phyloP scores from a whole-genome alignment of 73 alveolate genomes.

The Diophrys sp. region DNA sequence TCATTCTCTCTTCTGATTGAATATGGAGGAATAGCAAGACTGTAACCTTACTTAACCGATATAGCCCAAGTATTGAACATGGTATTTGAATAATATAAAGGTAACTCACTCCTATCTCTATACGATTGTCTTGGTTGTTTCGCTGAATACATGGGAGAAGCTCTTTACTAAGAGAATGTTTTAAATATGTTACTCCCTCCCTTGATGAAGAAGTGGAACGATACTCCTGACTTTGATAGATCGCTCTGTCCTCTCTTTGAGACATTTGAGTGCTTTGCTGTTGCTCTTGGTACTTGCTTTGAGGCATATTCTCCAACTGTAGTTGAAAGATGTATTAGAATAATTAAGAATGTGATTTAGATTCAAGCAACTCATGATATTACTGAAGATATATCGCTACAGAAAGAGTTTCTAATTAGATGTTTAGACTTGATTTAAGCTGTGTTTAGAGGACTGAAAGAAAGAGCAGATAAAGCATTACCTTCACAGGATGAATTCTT shows the following conservation, averaged over 20 bases:
- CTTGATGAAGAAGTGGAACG: constrained; percentile 32
- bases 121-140: constrained; percentile 40
- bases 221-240: constrained; percentile 32
- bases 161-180: constrained; percentile 4
- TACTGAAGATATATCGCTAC: constrained; percentile 1
- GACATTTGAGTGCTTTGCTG: constrained; percentile 40
- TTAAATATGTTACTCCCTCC: constrained; percentile 27
- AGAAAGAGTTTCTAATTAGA: constrained; percentile 17
- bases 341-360: constrained; percentile 20
- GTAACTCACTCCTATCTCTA: constrained; percentile 33
- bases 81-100: constrained; percentile 33
- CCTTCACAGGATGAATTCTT: neutral
- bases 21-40: neutral
- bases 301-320: constrained; percentile 42
- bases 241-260: constrained; percentile 48
- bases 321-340: constrained; percentile 39
- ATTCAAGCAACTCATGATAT: constrained; percentile 2
- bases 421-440: constrained; percentile 29
- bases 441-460: constrained; percentile 28
- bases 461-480: constrained; percentile 1
- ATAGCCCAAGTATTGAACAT: neutral
- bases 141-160: constrained; percentile 24
- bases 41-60: neutral
- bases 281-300: constrained; percentile 22
- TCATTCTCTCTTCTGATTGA: constrained; percentile 10